Evolutionary conservation across 108 stramenopile genomes (phyloP), one percentile per base, ranked within the genome.

Genomic region (Aureococcus anophagefferens): DNA sequence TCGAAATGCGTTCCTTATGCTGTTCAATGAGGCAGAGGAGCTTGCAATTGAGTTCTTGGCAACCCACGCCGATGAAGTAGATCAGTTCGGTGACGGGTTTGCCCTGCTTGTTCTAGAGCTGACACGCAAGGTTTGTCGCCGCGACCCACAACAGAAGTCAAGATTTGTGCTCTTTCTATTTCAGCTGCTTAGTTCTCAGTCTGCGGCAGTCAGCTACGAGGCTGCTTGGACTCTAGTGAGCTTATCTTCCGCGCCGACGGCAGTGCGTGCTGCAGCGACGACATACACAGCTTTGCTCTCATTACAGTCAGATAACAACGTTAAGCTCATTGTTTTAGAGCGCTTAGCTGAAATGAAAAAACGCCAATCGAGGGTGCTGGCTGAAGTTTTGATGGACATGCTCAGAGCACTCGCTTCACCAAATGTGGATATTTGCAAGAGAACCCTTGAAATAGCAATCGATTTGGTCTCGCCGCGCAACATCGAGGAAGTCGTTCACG

Each of bases 1-100:
- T 44, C 91, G 97, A 65, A 99, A 96, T 81, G 98, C 98, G 63
- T 99, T 99, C 81, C 83, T 98, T 68, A 97, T 99, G 92, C 86
- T 99, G 25, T 95, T 92, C 87, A 91, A 98, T 70, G 92, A 96
- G 71, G 84, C 92, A 11, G 97, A 98, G 67, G 77, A 66, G 66
- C 77, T 94, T 30, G 97, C 99, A 62, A 92, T 98, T 75, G 93
- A 96, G 72, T 99, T 95, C 80, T 78, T 98, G 63, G 91, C 91
- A 45, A 81, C 89, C 44, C 91, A 98, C 83, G 83, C 95, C 82
- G 95, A 96, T 31, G 89, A 95, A 64, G 90, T 98, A 30, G 68
- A 76, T 74, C 85, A 89, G 78, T 96, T 83, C 73, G 94, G 94
- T 30, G 93, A 95, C 72, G 94, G 98, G 35, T 99, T 99, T 77